Base-by-base conservation (phyloP, 2,329 filamentous ascomycete species). In the Ceratocystis cacaofunesta region DNA sequence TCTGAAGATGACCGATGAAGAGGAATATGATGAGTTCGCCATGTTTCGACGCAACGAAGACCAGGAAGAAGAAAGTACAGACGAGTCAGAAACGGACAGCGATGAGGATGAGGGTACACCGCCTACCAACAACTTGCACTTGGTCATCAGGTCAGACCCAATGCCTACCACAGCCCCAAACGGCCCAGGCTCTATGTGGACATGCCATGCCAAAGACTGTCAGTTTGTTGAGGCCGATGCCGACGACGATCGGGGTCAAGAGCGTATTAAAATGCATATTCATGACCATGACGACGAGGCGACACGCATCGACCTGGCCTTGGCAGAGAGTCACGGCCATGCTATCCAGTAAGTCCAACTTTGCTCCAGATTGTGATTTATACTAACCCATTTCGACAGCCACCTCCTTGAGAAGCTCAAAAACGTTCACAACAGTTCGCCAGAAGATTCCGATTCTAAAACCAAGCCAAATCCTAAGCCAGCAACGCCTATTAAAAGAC, bases 171-270 rank as follows among this genome's bases (percentile, higher is more conserved):
- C 76, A 6, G 74, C 72, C 2, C 78, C 82, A 0, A 76, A 78
- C 43, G 85, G 82, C 0, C 81, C 83, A 0, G 78, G 84, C 67
- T 81, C 85, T 64, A 84, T 83, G 0, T 90, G 87, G 86, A 76
- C 76, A 0, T 90, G 87, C 70, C 80, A 80, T 3, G 79, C 86
- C 68, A 81, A 84, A 77, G 84, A 80, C 28, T 90, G 87, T 70
- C 75, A 75, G 46, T 85, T 85, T 69, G 78, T 85, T 50, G 83
- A 89, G 10, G 85, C 85, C 68, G 80, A 79, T 1, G 83, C 83
- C n/a, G 80, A 83, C 57, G 78, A 81, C 52, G 74, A 79, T 2
- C 77, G 79, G 0, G 82, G 82, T 28, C 79, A 82, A 67, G 74
- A 77, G 3, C 74, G 82, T 8, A 86, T 90, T 58, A 46, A 77